Evolutionary conservation across 768 basidiomycete genomes (phyloP), one percentile per base, ranked within the genome.

Genomic region (Paxillus rubicundulus): DNA sequence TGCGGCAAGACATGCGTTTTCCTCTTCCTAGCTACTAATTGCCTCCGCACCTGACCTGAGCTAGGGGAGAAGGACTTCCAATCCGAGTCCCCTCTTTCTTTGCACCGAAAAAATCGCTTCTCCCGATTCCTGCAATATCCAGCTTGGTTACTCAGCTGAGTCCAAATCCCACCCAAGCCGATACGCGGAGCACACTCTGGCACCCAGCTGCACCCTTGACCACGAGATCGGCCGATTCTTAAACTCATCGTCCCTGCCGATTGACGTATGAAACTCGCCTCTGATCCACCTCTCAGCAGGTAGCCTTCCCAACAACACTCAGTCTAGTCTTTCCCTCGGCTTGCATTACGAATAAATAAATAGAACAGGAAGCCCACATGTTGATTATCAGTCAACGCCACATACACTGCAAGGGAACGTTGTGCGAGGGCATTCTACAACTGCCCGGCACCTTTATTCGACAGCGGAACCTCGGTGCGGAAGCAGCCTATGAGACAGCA

Each of bases 21-120:
- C 66, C 61, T 66, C 54, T 59, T 59, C 59, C 53, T 59, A 55
- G 32, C 51, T 50, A 53, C 34, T 52, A 56, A 65, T 65, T 66
- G 64, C 55, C 47, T 56, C 64, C 61, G 64, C 58, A 50, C 55
- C 52, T 40, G 60, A 59, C 47, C 27, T 46, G 47, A 54, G 45
- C 62, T 57, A 63, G 48, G 45, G 56, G 47, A 55, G 64, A 63
- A 64, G 53, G 39, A 44, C 50, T 6, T 24, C 24, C 24, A 24
- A 49, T 45, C 14, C 36, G 37, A 30, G 38, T 49, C 46, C 54
- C 47, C 57, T 48, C 40, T 55, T 55, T 58, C 56, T 50, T 57
- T 56, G 17, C 40, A 50, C 57, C 50, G 32, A 61, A 55, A 28
- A 42, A 32, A 33, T 33, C 28, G 44, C 42, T 18, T 27, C 18